phyloP scores from a whole-genome alignment of 2,329 filamentous ascomycete species.

The Diaporthe destruens region DNA sequence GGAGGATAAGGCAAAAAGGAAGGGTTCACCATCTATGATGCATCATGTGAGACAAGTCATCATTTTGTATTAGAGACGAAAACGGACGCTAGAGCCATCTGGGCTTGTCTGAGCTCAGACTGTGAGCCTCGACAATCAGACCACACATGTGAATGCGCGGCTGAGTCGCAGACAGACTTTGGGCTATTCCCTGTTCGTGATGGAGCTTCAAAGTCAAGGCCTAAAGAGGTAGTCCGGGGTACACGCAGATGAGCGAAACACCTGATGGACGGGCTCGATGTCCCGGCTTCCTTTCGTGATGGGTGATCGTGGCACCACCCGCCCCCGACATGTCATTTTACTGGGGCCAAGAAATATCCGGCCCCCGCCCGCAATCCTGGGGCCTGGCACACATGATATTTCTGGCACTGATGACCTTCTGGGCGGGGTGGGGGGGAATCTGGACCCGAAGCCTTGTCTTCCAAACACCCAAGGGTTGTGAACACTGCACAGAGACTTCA shows the following conservation, averaged over 20 bases:
- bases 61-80: conserved; percentile 2
- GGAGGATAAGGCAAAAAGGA: background rate
- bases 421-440: background rate
- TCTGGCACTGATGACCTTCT: background rate
- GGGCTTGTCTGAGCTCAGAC: conserved; percentile 25
- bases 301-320: conserved; percentile 28
- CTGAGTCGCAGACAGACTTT: conserved; percentile 3
- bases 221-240: background rate
- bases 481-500: background rate
- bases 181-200: background rate
- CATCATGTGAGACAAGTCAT: conserved; percentile 24
- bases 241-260: background rate
- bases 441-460: background rate
- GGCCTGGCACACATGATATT: conserved; percentile 13
- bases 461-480: background rate
- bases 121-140: conserved; percentile 32
- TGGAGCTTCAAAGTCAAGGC: background rate
- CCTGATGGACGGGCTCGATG: conserved; percentile 14
- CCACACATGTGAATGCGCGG: conserved; percentile 30
- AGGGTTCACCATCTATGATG: background rate
- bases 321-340: conserved; percentile 14
- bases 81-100: conserved; percentile 10
- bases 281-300: conserved; percentile 32
- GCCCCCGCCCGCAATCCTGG: conserved; percentile 23
- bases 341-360: background rate